Conservation (phyloP, 805 yeast genomes). For the Nakazawaea ishiwadae region DNA sequence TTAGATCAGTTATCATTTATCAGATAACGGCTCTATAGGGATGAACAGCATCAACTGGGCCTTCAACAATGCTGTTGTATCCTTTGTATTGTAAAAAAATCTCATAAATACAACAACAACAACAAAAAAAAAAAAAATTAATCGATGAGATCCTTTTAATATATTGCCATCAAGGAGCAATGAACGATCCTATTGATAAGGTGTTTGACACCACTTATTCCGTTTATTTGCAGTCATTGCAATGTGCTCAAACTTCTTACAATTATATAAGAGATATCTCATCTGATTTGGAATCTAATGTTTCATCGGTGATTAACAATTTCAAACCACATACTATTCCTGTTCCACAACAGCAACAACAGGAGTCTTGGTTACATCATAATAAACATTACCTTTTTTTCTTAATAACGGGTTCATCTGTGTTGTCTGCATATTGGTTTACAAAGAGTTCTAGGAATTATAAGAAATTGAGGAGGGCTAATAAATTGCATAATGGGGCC, state of each 20-base stretch:
- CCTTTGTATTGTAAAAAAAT: too few species aligned
- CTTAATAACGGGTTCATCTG: slow-evolving; percentile 5
- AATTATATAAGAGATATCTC: slow-evolving; percentile 1
- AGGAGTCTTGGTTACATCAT: not conserved
- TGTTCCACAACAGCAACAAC: not conserved
- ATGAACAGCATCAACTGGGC: too few species aligned
- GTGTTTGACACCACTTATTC: slow-evolving; percentile 11
- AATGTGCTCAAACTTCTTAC: not conserved
- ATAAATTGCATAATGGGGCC: slow-evolving; percentile 62
- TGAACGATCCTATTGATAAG: slow-evolving; percentile 12
- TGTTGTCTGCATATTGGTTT: not conserved
- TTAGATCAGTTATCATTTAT: too few species aligned
- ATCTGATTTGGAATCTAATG: not conserved
- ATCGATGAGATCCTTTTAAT: not conserved
- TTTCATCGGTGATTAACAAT: not conserved
- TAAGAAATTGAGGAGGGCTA: slow-evolving; percentile 44
- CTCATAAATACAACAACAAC: too few species aligned
- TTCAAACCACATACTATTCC: not conserved
- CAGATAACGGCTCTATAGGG: too few species aligned
- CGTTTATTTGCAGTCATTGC: slow-evolving; percentile 1
- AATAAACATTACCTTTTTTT: not conserved
- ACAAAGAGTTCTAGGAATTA: not conserved
- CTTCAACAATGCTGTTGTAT: too few species aligned
- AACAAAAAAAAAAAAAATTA: not conserved
- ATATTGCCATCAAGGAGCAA: not conserved